phyloP scores from a whole-genome alignment of 768 basidiomycete genomes.

The Macrolepiota fuliginosa region DNA sequence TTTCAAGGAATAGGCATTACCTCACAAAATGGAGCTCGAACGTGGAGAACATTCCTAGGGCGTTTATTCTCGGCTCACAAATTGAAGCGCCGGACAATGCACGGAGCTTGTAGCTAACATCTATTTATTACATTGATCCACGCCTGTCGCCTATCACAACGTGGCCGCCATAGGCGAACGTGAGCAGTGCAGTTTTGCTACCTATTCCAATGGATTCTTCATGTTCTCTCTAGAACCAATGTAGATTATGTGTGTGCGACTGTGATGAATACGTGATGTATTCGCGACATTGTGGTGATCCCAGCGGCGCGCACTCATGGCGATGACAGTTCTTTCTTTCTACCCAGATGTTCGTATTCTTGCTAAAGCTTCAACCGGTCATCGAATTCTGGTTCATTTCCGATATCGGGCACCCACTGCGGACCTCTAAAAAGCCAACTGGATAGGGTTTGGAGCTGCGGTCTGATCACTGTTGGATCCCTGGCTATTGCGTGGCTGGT shows the following conservation, averaged over 20 bases:
- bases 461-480: neutral
- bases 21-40: neutral
- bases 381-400: conserved; percentile 3
- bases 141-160: neutral
- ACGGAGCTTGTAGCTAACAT: conserved; percentile 1
- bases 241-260: neutral
- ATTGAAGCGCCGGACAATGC: neutral
- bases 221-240: neutral
- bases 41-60: neutral
- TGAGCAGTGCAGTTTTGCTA: neutral
- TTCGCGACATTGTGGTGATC: neutral
- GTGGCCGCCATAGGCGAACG: neutral
- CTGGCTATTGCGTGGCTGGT: neutral
- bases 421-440: neutral
- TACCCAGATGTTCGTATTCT: neutral
- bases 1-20: neutral
- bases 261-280: neutral
- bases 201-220: neutral
- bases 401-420: conserved; percentile 9
- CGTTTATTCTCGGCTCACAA: neutral
- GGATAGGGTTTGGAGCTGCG: neutral
- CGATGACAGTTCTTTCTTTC: neutral
- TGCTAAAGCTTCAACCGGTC: neutral
- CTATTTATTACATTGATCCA: neutral
- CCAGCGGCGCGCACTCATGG: neutral